phyloP scores from a whole-genome alignment of 352 stramenopile species.

The Phytopythium kandeliae region DNA sequence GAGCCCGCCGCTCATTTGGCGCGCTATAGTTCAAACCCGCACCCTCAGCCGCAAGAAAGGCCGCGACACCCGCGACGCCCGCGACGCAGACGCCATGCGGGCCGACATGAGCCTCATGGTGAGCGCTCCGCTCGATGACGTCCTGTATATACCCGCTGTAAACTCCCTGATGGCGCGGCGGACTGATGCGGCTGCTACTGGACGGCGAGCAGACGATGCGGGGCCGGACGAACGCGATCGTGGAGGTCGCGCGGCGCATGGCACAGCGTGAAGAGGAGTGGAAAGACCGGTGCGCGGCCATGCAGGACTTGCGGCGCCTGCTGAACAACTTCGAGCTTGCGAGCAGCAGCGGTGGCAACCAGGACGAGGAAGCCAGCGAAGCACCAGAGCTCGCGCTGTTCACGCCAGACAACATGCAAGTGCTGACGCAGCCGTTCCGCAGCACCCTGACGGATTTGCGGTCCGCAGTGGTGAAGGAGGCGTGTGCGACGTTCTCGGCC shows the following conservation, averaged over 20 bases:
- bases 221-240: conserved; percentile 36
- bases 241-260: conserved; percentile 48
- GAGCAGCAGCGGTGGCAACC: conserved; percentile 6
- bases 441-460: conserved; percentile 47
- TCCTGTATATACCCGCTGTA: neutral
- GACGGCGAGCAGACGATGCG: conserved; percentile 27
- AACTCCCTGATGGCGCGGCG: too few relatives aligned
- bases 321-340: conserved; percentile 15
- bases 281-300: conserved; percentile 49
- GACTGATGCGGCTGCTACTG: neutral
- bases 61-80: neutral
- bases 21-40: too few relatives aligned
- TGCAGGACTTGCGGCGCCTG: conserved; percentile 34
- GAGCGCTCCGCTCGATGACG: neutral
- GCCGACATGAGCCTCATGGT: conserved; percentile 49
- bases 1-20: too few relatives aligned
- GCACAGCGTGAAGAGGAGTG: conserved; percentile 48
- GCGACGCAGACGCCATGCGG: conserved; percentile 18
- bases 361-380: conserved; percentile 4
- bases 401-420: conserved; percentile 40
- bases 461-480: conserved; percentile 58
- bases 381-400: conserved; percentile 19
- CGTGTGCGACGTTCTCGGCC: conserved; percentile 39
- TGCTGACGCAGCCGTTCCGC: conserved; percentile 51
- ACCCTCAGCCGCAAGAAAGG: neutral